phyloP scores from a whole-genome alignment of 441 rosid species.

The Adansonia gregorii region DNA sequence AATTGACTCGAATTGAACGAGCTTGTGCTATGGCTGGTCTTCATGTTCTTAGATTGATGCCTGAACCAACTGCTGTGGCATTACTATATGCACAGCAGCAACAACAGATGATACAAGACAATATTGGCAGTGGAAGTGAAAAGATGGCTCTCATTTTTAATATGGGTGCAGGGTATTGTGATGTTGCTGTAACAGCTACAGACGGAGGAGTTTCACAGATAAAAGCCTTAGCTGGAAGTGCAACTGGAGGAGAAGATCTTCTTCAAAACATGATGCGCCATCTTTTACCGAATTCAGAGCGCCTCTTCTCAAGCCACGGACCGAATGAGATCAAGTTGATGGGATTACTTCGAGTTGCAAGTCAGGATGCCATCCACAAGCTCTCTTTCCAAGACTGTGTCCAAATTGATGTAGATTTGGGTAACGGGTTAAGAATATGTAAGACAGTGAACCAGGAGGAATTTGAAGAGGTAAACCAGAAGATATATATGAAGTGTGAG shows the following conservation, averaged over 20 bases:
- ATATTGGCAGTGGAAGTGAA: conserved; percentile 79
- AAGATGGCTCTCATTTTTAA: conserved; percentile 81
- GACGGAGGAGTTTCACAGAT: conserved; percentile 93
- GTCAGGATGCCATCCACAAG: conserved; percentile 71
- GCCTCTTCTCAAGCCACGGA: conserved; percentile 46
- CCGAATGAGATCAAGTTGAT: conserved; percentile 44
- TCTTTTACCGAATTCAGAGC: conserved; percentile 55
- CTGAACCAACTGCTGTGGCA: conserved; percentile 86
- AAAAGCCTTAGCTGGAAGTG: conserved; percentile 68
- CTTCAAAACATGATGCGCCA: conserved; percentile 67
- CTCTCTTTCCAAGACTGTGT: conserved; percentile 56
- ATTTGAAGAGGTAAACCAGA: conserved; percentile 71
- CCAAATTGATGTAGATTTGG: conserved; percentile 68
- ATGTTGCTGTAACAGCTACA: conserved; percentile 78
- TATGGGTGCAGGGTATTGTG: conserved; percentile 87
- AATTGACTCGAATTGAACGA: conserved; percentile 72
- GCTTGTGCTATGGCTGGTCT: conserved; percentile 96
- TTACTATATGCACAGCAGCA: conserved; percentile 86
- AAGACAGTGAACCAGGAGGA: conserved; percentile 57
- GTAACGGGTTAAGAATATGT: conserved; percentile 53
- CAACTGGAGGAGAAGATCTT: conserved; percentile 85
- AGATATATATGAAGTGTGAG: conserved; percentile 61
- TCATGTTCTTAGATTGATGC: conserved; percentile 79
- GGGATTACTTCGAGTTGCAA: conserved; percentile 72
- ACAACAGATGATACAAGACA: conserved; percentile 65